Percentiles rank a stretch among this genome's conserved stretches.
These are phyloP conservation scores for Pyricularia pennisetigena DNA, from an alignment of 2,329 filamentous ascomycete species.

Conservation along the genomic window DNA sequence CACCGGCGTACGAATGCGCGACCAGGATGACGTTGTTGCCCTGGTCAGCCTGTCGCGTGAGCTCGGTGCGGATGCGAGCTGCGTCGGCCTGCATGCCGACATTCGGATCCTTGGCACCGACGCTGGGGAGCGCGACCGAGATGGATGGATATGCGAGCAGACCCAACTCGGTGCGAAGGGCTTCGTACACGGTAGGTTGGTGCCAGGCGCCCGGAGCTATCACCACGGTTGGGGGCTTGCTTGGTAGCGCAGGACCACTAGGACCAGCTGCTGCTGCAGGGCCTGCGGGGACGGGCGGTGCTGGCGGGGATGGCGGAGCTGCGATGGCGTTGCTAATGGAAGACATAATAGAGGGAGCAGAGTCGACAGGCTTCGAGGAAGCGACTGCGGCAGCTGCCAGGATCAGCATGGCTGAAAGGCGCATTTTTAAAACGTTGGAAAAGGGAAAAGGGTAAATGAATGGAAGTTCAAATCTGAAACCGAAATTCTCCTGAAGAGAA, in stretches of 20 bases:
- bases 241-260: not conserved
- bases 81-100: conserved; percentile 11
- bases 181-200: conserved; percentile 18
- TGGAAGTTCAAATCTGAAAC: not conserved
- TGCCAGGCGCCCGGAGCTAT: conserved; percentile 30
- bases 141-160: conserved; percentile 20
- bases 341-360: not conserved
- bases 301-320: not conserved
- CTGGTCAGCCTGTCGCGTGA: conserved; percentile 4
- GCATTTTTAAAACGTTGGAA: not conserved
- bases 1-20: conserved; percentile 9
- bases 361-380: not conserved
- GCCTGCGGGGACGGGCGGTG: not conserved
- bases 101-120: conserved; percentile 18
- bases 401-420: not conserved
- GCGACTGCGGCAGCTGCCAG: not conserved
- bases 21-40: conserved; percentile 9
- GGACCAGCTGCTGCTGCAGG: too few relatives aligned
- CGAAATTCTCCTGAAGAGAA: not conserved
- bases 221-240: conserved; percentile 15
- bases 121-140: conserved; percentile 20
- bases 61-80: conserved; percentile 3
- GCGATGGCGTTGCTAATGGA: not conserved
- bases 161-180: conserved; percentile 19
- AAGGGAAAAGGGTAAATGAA: not conserved